Percentiles rank a stretch among this genome's conserved stretches.
Evolutionary conservation across 768 basidiomycete species (phyloP).

Genomic region (Cyclocybe aegerita): DNA sequence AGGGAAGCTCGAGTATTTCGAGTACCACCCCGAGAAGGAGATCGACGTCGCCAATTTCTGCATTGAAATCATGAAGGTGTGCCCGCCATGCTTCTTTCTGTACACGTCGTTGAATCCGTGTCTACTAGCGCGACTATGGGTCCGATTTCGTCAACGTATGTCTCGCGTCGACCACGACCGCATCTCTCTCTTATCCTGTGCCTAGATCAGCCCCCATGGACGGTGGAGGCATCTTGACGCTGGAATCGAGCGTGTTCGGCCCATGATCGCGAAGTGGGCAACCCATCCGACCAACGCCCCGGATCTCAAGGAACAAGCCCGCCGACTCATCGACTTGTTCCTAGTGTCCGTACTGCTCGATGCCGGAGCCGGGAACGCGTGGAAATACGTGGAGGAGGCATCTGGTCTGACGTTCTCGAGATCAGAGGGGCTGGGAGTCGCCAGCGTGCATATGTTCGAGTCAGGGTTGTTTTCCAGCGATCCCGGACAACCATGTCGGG

Average conservation of each 20-base stretch:
- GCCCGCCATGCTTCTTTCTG: slow-evolving; percentile 10
- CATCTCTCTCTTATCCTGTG: background rate
- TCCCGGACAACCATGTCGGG: slow-evolving; percentile 58
- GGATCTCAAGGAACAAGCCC: slow-evolving; percentile 58
- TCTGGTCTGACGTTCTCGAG: slow-evolving; percentile 55
- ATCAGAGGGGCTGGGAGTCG: slow-evolving; percentile 86
- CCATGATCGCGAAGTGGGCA: slow-evolving; percentile 60
- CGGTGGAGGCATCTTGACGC: slow-evolving; percentile 89
- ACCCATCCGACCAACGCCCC: slow-evolving; percentile 33
- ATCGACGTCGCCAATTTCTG: slow-evolving; percentile 71
- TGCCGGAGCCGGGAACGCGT: slow-evolving; percentile 85
- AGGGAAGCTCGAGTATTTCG: slow-evolving; percentile 81
- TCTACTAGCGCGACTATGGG: slow-evolving; percentile 70
- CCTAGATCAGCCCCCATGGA: slow-evolving; percentile 82
- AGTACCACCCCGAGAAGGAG: slow-evolving; percentile 80
- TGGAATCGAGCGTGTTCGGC: slow-evolving; percentile 59
- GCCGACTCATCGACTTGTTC: slow-evolving; percentile 86
- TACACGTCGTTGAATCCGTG: slow-evolving; percentile 1
- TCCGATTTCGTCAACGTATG: slow-evolving; percentile 62
- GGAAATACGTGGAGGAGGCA: slow-evolving; percentile 69
- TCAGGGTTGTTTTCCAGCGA: slow-evolving; percentile 79
- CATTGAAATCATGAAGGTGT: slow-evolving; percentile 74
- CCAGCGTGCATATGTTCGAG: slow-evolving; percentile 87
- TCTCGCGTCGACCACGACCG: background rate
- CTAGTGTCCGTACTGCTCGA: slow-evolving; percentile 90